phyloP scores from a whole-genome alignment of 1,284 basidiomycete species.

The Megacollybia platyphylla region DNA sequence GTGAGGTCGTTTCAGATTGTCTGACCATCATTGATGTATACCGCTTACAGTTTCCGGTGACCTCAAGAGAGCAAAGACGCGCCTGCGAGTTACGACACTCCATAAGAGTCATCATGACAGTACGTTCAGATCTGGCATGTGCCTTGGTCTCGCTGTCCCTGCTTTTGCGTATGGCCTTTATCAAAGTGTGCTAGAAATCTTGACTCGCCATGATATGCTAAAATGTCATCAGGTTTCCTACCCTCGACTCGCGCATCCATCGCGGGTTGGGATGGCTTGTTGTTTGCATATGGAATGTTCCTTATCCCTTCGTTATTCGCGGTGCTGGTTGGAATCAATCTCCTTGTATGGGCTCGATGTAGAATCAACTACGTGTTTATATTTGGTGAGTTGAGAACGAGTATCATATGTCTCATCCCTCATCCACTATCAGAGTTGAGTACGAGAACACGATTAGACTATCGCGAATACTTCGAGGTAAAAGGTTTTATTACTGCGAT shows the following conservation, averaged over 20 bases:
- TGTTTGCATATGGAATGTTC: constrained; percentile 75
- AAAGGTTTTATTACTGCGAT: constrained; percentile 7
- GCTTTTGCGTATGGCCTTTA: constrained; percentile 60
- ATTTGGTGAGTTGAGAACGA: constrained; percentile 42
- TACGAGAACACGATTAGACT: constrained; percentile 64
- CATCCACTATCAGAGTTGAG: constrained; percentile 48
- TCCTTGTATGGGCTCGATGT: constrained; percentile 64
- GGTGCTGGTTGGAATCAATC: constrained; percentile 71
- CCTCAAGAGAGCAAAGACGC: constrained; percentile 63
- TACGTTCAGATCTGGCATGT: constrained; percentile 65
- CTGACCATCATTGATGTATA: constrained; percentile 6
- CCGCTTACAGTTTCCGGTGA: constrained; percentile 62
- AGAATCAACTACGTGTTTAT: constrained; percentile 90
- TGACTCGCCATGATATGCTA: constrained; percentile 1
- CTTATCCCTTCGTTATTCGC: constrained; percentile 70
- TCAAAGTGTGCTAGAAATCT: constrained; percentile 36
- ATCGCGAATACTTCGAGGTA: constrained; percentile 76
- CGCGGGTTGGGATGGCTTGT: constrained; percentile 60
- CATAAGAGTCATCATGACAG: constrained; percentile 66
- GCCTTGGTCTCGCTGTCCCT: constrained; percentile 72
- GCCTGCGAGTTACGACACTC: constrained; percentile 46
- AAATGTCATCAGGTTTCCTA: constrained; percentile 26
- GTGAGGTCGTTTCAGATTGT: constrained; percentile 26
- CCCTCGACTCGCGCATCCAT: constrained; percentile 43
- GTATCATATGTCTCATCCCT: not conserved